Evolutionary conservation across 1,284 basidiomycete genomes (phyloP).

Genomic region (Vanrija pseudolonga): DNA sequence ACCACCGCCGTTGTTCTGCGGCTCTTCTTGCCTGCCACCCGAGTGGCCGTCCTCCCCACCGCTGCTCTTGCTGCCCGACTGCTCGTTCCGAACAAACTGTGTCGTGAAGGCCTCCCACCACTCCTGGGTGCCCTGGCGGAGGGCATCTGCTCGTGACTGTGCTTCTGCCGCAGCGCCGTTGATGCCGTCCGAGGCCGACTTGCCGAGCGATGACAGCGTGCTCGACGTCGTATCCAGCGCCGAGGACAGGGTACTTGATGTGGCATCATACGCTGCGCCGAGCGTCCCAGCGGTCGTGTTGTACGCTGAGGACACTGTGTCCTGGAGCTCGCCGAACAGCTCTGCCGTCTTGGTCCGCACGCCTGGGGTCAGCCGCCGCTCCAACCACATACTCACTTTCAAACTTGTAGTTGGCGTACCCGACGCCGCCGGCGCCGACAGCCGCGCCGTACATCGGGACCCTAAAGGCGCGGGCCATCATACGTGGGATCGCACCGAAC

Average conservation of each 20-base stretch:
- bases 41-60: neutral
- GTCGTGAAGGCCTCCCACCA: conserved; percentile 43
- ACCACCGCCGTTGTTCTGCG: conserved; percentile 22
- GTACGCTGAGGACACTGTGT: conserved; percentile 39
- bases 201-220: conserved; percentile 16
- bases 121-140: conserved; percentile 31
- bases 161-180: conserved; percentile 20
- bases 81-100: conserved; percentile 16
- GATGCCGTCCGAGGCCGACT: conserved; percentile 10
- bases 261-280: conserved; percentile 36
- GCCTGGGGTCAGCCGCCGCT: conserved; percentile 19
- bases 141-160: conserved; percentile 26
- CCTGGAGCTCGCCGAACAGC: conserved; percentile 30
- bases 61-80: conserved; percentile 1
- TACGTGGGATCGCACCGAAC: conserved; percentile 74
- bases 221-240: conserved; percentile 24
- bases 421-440: conserved; percentile 80
- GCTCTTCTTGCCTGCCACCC: conserved; percentile 30
- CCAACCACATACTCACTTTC: conserved; percentile 61
- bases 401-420: conserved; percentile 89
- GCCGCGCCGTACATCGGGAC: conserved; percentile 80
- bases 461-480: conserved; percentile 75
- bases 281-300: conserved; percentile 32
- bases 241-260: conserved; percentile 27
- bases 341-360: conserved; percentile 45